A percentile compares a stretch with the other conserved stretches of the same genome.
These are phyloP conservation scores for Candida silvatica DNA, from an alignment of 805 yeast species.

Conservation along the genomic window DNA sequence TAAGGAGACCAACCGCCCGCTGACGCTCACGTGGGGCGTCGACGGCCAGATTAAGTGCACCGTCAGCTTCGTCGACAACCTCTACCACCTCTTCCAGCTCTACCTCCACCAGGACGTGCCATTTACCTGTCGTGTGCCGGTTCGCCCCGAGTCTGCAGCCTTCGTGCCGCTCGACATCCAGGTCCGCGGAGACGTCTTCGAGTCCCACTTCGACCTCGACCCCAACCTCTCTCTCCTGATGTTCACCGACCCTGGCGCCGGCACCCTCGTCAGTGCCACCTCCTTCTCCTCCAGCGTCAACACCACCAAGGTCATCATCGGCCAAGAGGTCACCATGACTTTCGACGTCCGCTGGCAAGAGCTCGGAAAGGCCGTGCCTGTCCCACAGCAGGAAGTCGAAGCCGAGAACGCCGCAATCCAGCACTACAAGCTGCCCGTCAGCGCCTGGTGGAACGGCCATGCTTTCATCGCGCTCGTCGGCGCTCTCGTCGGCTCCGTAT, in stretches of 20 bases:
- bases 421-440: no score
- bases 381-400: not conserved
- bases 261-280: slow-evolving; percentile 40
- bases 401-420: slow-evolving; percentile 1
- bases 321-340: slow-evolving; percentile 48
- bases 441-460: not conserved
- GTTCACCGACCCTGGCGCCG: slow-evolving; percentile 19
- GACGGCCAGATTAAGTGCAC: slow-evolving; percentile 53
- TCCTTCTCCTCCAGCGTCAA: slow-evolving; percentile 57
- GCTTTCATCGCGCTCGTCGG: slow-evolving; percentile 7
- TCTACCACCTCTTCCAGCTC: slow-evolving; percentile 65
- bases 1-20: slow-evolving; percentile 53
- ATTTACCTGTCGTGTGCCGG: slow-evolving; percentile 56
- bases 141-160: slow-evolving; percentile 35
- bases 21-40: slow-evolving; percentile 43
- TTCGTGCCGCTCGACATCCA: slow-evolving; percentile 53
- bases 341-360: slow-evolving; percentile 51
- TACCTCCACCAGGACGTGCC: slow-evolving; percentile 76
- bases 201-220: slow-evolving; percentile 63
- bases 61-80: slow-evolving; percentile 49
- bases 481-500: slow-evolving; percentile 16
- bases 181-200: slow-evolving; percentile 58
- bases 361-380: slow-evolving; percentile 1
- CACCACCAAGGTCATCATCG: slow-evolving; percentile 55
- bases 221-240: slow-evolving; percentile 44